Evolutionary conservation across 768 basidiomycete genomes (phyloP).

Genomic region (Boletus eberwhitei): DNA sequence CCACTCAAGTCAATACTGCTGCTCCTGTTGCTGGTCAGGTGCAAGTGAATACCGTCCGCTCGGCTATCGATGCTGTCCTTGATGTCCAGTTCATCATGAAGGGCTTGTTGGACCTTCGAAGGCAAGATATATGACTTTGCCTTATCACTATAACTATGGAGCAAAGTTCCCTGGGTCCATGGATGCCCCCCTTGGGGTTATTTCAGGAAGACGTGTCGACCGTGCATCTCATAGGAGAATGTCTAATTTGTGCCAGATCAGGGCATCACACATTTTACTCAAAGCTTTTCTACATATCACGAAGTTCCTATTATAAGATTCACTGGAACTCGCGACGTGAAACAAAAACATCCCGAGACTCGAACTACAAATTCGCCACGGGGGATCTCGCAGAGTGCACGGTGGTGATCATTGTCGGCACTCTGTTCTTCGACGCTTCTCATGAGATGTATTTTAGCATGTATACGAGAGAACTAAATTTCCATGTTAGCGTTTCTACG

Average conservation of each 20-base stretch:
- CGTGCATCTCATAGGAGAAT: background rate
- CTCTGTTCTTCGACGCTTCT: background rate
- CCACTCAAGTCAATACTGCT: slow-evolving; percentile 71
- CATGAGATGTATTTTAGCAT: too few relatives aligned
- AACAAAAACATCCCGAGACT: background rate
- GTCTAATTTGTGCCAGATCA: background rate
- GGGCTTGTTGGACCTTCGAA: slow-evolving; percentile 71
- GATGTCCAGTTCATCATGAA: slow-evolving; percentile 85
- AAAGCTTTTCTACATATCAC: background rate
- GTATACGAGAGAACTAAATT: background rate
- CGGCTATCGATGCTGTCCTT: slow-evolving; percentile 69
- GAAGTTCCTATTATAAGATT: background rate
- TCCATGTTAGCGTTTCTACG: background rate
- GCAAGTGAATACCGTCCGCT: slow-evolving; percentile 70
- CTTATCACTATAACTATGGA: background rate
- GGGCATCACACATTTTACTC: background rate
- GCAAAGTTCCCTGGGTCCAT: background rate
- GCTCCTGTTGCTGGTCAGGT: slow-evolving; percentile 26
- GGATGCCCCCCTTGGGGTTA: background rate
- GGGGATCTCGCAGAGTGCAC: background rate
- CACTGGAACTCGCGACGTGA: background rate
- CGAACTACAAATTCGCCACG: background rate
- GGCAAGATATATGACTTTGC: slow-evolving; percentile 57
- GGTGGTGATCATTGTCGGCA: background rate
- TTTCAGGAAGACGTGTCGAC: background rate